phyloP scores from a whole-genome alignment of 352 stramenopile species.

The Pythium monospermum region DNA sequence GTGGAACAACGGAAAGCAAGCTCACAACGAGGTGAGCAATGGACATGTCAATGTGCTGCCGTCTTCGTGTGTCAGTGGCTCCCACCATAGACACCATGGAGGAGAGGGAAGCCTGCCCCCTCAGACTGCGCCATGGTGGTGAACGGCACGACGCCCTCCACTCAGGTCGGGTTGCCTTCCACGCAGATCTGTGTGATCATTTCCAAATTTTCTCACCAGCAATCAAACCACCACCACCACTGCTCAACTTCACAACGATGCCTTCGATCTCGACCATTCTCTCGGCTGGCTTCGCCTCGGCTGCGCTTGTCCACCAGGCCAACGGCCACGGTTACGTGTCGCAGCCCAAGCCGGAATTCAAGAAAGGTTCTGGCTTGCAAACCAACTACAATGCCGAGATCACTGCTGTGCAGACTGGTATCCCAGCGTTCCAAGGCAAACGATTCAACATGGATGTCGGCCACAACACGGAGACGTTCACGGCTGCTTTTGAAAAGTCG shows the following conservation, averaged over 20 bases:
- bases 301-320: neutral
- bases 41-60: neutral
- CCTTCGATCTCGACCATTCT: conserved; percentile 6
- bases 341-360: conserved; percentile 19
- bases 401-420: conserved; percentile 11
- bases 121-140: no score
- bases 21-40: neutral
- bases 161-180: no score
- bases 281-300: neutral
- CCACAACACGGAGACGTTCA: conserved; percentile 1
- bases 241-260: no score
- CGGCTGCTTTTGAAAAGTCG: neutral
- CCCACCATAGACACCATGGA: no score
- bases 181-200: no score
- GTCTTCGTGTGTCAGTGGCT: no score
- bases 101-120: no score
- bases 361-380: conserved; percentile 14
- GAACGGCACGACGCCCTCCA: no score
- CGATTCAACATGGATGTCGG: conserved; percentile 8
- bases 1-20: no score
- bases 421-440: conserved; percentile 22
- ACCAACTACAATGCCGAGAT: conserved; percentile 24
- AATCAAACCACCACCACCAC: neutral
- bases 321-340: conserved; percentile 23
- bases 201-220: neutral